phyloP scores from a whole-genome alignment of 169 alveolate species.

The Babesia sp. region DNA sequence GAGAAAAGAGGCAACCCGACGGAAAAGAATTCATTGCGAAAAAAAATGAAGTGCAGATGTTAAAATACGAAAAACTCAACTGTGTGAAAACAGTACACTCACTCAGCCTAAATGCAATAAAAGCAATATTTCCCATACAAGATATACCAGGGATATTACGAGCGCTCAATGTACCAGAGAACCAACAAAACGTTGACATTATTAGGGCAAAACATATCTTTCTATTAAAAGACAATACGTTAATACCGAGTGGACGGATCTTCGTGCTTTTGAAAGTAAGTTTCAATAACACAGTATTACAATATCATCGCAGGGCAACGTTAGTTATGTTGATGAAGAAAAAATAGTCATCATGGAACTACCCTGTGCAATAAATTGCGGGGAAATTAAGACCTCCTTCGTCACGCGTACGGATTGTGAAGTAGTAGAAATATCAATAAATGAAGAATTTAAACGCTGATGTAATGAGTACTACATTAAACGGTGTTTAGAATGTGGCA shows the following conservation, averaged over 20 bases:
- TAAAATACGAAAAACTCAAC: not conserved
- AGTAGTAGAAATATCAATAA: conserved; percentile 32
- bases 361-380: conserved; percentile 23
- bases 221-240: conserved; percentile 21
- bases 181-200: conserved; percentile 28
- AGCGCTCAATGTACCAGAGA: conserved; percentile 11
- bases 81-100: not conserved
- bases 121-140: conserved; percentile 36
- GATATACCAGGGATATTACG: conserved; percentile 32
- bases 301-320: conserved; percentile 1
- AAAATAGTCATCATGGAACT: not conserved
- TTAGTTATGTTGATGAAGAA: conserved; percentile 27
- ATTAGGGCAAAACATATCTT: conserved; percentile 9
- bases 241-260: conserved; percentile 40
- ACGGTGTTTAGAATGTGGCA: too few relatives aligned
- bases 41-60: not conserved
- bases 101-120: conserved; percentile 43
- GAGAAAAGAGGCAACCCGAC: not conserved
- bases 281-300: not conserved
- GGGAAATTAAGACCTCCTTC: not conserved
- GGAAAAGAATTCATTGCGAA: not conserved
- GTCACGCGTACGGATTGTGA: conserved; percentile 62
- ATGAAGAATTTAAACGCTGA: conserved; percentile 14
- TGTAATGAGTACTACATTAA: not conserved
- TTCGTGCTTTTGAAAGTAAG: conserved; percentile 43